These are phyloP conservation scores for Mycena latifolia DNA, from an alignment of 768 basidiomycete species.

Conservation along the genomic window DNA sequence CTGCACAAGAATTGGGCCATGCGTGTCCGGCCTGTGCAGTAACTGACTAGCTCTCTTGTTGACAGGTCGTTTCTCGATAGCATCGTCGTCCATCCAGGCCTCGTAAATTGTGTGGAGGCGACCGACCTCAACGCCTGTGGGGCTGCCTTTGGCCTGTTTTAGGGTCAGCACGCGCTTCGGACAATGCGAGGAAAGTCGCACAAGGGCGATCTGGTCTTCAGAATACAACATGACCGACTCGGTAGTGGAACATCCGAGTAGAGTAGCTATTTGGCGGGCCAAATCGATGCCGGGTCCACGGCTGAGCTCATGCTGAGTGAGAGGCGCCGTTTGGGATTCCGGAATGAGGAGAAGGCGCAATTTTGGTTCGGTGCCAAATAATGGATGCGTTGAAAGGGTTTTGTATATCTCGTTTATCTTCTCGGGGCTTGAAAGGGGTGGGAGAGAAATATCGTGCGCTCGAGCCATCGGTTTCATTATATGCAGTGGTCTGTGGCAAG, in stretches of 20 bases:
- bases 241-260: constrained; percentile 23
- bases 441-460: constrained; percentile 38
- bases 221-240: constrained; percentile 35
- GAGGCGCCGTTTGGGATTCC: constrained; percentile 26
- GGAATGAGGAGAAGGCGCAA: constrained; percentile 36
- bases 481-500: constrained; percentile 26
- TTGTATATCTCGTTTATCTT: constrained; percentile 27
- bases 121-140: constrained; percentile 36
- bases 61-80: constrained; percentile 14
- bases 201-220: constrained; percentile 38
- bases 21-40: constrained; percentile 22
- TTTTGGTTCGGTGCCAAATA: constrained; percentile 32
- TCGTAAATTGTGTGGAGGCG: constrained; percentile 40
- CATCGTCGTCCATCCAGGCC: constrained; percentile 35
- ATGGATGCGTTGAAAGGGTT: constrained; percentile 36
- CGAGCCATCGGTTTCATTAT: constrained; percentile 36
- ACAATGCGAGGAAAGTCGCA: constrained; percentile 2
- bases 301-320: constrained; percentile 30
- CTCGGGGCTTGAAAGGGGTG: no score
- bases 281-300: constrained; percentile 25
- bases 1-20: constrained; percentile 35
- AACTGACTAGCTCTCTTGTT: constrained; percentile 33
- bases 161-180: background rate
- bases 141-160: constrained; percentile 28
- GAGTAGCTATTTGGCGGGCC: constrained; percentile 16